Percentiles rank a stretch among this genome's conserved stretches.
phyloP scores from a whole-genome alignment of 106 monocot species.

The Agapanthus africanus region DNA sequence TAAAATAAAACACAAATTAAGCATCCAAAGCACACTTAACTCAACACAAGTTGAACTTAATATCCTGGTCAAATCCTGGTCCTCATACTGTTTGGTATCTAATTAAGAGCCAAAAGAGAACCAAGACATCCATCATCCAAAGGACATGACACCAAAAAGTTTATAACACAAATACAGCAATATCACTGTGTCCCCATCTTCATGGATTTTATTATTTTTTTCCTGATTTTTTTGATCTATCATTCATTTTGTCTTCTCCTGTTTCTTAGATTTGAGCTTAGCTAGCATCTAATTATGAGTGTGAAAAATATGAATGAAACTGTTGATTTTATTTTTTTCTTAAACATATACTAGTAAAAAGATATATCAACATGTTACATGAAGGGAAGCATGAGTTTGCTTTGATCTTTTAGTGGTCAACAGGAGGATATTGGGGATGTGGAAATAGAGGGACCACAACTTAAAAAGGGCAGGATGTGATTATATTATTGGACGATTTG shows the following conservation, averaged over 20 bases:
- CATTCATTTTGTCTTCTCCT: constrained; percentile 7
- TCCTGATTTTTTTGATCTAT: constrained; percentile 3
- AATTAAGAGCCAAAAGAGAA: constrained; percentile 20
- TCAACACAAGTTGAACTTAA: no score
- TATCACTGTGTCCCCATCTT: background rate
- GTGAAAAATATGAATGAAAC: background rate
- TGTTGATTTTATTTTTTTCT: no score
- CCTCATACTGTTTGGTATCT: constrained; percentile 4
- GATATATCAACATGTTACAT: background rate
- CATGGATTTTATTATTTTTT: constrained; percentile 13
- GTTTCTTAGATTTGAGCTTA: background rate
- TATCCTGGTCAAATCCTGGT: constrained; percentile 22
- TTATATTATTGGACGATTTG: background rate
- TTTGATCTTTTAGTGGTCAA: background rate
- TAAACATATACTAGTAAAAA: background rate
- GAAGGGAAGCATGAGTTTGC: background rate
- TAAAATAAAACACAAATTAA: background rate
- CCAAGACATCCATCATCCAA: constrained; percentile 10
- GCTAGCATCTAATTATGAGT: background rate
- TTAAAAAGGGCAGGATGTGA: background rate
- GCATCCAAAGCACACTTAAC: background rate
- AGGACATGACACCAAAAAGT: no score
- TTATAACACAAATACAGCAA: constrained; percentile 5
- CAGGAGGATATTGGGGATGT: background rate
- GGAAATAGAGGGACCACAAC: background rate